Percentiles rank a stretch among this genome's conserved stretches.
phyloP scores from a whole-genome alignment of 345 rosid species.

The Bruguiera parviflora region DNA sequence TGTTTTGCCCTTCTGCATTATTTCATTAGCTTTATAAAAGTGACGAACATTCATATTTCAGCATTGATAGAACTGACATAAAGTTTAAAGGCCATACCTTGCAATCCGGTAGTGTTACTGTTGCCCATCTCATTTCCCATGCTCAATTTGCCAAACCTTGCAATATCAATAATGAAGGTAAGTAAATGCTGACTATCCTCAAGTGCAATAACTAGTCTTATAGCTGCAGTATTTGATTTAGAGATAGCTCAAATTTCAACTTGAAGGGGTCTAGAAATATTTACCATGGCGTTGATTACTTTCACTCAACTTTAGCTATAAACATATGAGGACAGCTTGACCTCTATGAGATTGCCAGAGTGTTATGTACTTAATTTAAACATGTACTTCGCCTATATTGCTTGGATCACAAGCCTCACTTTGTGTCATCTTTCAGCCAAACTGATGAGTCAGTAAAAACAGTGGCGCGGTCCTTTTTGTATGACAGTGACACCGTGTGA shows the following conservation, averaged over 20 bases:
- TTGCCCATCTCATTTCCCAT: constrained; percentile 70
- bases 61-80: not conserved
- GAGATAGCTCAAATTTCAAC: constrained; percentile 17
- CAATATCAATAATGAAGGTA: constrained; percentile 32
- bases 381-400: constrained; percentile 16
- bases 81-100: constrained; percentile 24
- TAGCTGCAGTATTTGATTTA: constrained; percentile 16
- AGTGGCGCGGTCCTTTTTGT: not conserved
- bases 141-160: constrained; percentile 37
- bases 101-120: constrained; percentile 48
- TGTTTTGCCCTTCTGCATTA: constrained; percentile 30
- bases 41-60: not conserved
- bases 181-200: constrained; percentile 9
- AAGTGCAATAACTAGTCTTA: constrained; percentile 15
- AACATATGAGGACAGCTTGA: constrained; percentile 27
- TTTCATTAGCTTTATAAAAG: constrained; percentile 8
- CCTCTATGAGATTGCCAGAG: constrained; percentile 30
- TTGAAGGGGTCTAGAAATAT: constrained; percentile 5
- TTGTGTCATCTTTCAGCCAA: constrained; percentile 30
- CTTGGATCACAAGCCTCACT: constrained; percentile 38
- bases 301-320: constrained; percentile 30
- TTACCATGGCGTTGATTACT: constrained; percentile 35
- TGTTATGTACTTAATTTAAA: constrained; percentile 22
- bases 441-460: constrained; percentile 18
- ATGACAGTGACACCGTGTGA: constrained; percentile 21